Evolutionary conservation across 495 filamentous ascomycete genomes (phyloP), one percentile per base, ranked within the genome.

Genomic region (Clavariopsis aquatica): DNA sequence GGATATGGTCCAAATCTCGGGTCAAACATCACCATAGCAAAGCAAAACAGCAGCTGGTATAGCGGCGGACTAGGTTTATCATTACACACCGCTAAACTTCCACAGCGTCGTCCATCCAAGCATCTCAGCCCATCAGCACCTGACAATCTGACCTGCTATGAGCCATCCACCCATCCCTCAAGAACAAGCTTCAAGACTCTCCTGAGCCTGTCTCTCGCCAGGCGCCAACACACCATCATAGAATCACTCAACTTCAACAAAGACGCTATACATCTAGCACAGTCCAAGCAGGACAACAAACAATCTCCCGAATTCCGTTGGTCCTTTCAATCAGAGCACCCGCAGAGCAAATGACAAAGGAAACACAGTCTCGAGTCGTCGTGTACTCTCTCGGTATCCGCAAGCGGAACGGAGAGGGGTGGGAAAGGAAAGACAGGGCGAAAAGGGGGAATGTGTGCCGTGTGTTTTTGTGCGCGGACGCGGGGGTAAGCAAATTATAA

Each of bases 401-500:
- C 19, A 19, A n/a, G 29, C 22, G 31, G 53, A 13, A 38, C 19
- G 54, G 19, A 29, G 38, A 43, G 19, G 41, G 17, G 28, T 45
- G 19, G 19, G 0, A 22, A 52, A 45, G 45, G 52, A 34, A 57
- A 9, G 52, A 24, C 34, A 19, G 27, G 19, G 23, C 13, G 43
- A n/a, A 47, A 23, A 23, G 15, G 15, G 43, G 15, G 43, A n/a
- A 19, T 7, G 43, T 47, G 43, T n/a, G 43, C 7, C 43, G 4
- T 6, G 43, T n/a, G 43, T n/a, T 47, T n/a, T 47, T n/a, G 20
- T n/a, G 43, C 43, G 43, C 4, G 43, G 20, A 47, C 15, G 43
- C 43, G 43, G 43, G 57, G 57, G 57, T 60, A 23, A 60, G 47
- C 57, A 60, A 57, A 13, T n/a, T n/a, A 23, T n/a, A 47, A 47